phyloP scores from a whole-genome alignment of 495 filamentous ascomycete species.

The Aspergillus carlsbadensis region DNA sequence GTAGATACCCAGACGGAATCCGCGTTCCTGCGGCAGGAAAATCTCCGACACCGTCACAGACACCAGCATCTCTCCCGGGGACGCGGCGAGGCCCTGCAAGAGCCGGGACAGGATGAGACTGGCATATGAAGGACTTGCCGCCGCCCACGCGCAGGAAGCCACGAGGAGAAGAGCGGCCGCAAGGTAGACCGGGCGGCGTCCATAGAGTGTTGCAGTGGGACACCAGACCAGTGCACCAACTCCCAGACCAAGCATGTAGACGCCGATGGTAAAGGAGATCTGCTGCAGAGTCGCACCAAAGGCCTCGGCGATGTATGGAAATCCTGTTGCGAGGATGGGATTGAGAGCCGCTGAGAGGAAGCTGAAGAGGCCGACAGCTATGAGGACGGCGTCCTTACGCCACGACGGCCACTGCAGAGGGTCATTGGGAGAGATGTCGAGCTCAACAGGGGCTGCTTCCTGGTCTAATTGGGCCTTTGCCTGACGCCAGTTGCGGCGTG shows the following conservation, averaged over 20 bases:
- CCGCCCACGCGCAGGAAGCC: slow-evolving; percentile 1
- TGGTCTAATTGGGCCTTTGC: neutral
- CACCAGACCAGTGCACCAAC: slow-evolving; percentile 1
- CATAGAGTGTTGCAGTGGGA: slow-evolving; percentile 3
- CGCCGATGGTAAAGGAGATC: slow-evolving; percentile 9
- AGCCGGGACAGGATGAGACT: slow-evolving; percentile 1
- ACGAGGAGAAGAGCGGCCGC: neutral
- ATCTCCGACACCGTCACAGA: slow-evolving; percentile 7
- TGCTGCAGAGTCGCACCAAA: neutral
- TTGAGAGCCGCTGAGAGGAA: slow-evolving; percentile 2
- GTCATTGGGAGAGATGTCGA: slow-evolving; percentile 5
- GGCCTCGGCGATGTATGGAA: neutral
- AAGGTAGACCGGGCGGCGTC: slow-evolving; percentile 3
- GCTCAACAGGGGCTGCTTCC: neutral
- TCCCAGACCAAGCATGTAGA: slow-evolving; percentile 12
- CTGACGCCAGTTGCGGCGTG: neutral
- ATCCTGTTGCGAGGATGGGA: slow-evolving; percentile 6
- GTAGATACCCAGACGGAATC: slow-evolving; percentile 4
- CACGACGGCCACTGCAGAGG: slow-evolving; percentile 4
- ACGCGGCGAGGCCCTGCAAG: neutral
- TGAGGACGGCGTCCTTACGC: slow-evolving; percentile 1
- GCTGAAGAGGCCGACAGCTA: slow-evolving; percentile 5
- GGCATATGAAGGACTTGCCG: neutral
- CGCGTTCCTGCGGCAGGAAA: slow-evolving; percentile 6
- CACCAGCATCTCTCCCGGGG: slow-evolving; percentile 6